phyloP scores from a whole-genome alignment of 2,329 filamentous ascomycete genomes.

The Clathrospora elynae region DNA sequence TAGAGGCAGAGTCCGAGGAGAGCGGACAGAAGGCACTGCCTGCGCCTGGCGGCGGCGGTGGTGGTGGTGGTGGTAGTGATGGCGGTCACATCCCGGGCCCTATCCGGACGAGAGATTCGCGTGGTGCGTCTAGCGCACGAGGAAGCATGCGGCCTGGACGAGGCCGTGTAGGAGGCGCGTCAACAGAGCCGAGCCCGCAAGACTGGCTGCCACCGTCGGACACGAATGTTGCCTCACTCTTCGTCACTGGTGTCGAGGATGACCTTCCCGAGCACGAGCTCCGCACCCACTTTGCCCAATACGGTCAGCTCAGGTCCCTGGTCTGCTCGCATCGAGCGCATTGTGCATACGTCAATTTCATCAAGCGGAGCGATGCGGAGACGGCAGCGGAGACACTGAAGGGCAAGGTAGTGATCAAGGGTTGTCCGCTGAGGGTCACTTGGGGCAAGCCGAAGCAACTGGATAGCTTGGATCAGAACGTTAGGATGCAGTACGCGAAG shows the following conservation, averaged over 20 bases:
- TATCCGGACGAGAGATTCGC: constrained; percentile 72
- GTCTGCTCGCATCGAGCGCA: constrained; percentile 97
- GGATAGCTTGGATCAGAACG: constrained; percentile 87
- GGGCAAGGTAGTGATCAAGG: constrained; percentile 85
- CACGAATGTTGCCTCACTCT: constrained; percentile 86
- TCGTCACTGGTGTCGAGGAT: constrained; percentile 93
- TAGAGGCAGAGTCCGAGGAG: constrained; percentile 63
- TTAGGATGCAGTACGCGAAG: constrained; percentile 78
- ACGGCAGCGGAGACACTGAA: constrained; percentile 82
- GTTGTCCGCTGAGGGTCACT: constrained; percentile 84
- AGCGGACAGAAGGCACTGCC: constrained; percentile 52
- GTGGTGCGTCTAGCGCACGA: constrained; percentile 42
- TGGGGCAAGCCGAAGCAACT: constrained; percentile 94
- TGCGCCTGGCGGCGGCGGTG: constrained; percentile 43
- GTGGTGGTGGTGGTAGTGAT: constrained; percentile 37
- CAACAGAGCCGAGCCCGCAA: constrained; percentile 77
- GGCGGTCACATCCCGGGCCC: constrained; percentile 64
- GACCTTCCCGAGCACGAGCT: constrained; percentile 92
- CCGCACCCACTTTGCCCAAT: constrained; percentile 84
- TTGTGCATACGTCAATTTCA: constrained; percentile 95
- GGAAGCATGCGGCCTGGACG: constrained; percentile 48
- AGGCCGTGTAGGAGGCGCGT: constrained; percentile 60
- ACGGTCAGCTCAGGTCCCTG: constrained; percentile 88
- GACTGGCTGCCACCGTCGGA: constrained; percentile 88
- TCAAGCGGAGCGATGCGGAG: constrained; percentile 82